A percentile compares a stretch with the other conserved stretches of the same genome.
Conservation (phyloP, 495 filamentous ascomycete species). For the Cryomyces minteri region DNA sequence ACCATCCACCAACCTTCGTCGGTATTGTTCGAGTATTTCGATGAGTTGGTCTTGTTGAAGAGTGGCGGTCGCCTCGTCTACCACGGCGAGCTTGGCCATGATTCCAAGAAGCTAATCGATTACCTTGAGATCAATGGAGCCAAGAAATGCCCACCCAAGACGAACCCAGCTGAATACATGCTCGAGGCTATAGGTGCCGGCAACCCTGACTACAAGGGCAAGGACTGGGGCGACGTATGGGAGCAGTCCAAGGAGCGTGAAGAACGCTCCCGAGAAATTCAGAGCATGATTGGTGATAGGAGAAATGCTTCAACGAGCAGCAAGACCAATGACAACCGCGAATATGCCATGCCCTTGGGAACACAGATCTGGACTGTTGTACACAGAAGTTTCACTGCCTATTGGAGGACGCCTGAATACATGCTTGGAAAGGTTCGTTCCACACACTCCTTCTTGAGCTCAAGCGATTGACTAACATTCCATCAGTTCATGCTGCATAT, state of each 20-base stretch:
- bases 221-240: slow-evolving; percentile 47
- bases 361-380: slow-evolving; percentile 18
- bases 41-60: slow-evolving; percentile 49
- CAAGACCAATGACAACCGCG: slow-evolving; percentile 9
- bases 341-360: slow-evolving; percentile 29
- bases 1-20: slow-evolving; percentile 67
- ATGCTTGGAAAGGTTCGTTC: slow-evolving; percentile 1
- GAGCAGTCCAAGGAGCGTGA: slow-evolving; percentile 24
- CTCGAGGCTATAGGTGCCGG: slow-evolving; percentile 47
- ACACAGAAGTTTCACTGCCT: slow-evolving; percentile 10
- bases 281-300: slow-evolving; percentile 8
- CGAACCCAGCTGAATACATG: slow-evolving; percentile 55
- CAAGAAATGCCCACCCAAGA: slow-evolving; percentile 32
- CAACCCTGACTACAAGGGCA: slow-evolving; percentile 39
- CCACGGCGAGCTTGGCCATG: slow-evolving; percentile 41
- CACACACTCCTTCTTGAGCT: too few relatives aligned
- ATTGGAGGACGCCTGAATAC: slow-evolving; percentile 14
- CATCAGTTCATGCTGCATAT: slow-evolving; percentile 32
- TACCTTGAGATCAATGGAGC: slow-evolving; percentile 49
- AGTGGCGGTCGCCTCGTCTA: slow-evolving; percentile 55
- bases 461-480: slow-evolving; percentile 7
- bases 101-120: slow-evolving; percentile 34
- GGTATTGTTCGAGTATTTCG: slow-evolving; percentile 56
- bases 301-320: slow-evolving; percentile 1
- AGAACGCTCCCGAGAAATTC: slow-evolving; percentile 10